These are phyloP conservation scores for Puccinia coronata DNA, from an alignment of 1,284 basidiomycete genomes.

Conservation along the genomic window DNA sequence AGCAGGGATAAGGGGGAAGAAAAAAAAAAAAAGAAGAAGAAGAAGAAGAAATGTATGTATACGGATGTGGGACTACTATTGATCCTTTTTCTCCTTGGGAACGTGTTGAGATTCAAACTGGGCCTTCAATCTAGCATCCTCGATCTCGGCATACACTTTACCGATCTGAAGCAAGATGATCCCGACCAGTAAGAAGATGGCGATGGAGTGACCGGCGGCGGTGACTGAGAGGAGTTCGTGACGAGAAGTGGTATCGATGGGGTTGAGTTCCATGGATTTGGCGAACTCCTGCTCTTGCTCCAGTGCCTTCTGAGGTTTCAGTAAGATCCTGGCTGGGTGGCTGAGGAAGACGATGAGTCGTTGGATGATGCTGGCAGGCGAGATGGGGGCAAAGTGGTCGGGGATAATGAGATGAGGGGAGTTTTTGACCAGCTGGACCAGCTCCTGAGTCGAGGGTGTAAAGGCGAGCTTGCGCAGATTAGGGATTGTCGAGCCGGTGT, in stretches of 20 bases:
- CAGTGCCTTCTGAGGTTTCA: not conserved
- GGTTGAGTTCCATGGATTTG: constrained; percentile 8
- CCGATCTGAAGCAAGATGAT: constrained; percentile 37
- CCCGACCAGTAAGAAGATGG: constrained; percentile 39
- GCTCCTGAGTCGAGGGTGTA: constrained; percentile 6
- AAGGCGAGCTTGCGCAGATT: constrained; percentile 37
- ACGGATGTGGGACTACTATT: not conserved
- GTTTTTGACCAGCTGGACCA: constrained; percentile 24
- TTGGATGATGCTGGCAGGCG: constrained; percentile 14
- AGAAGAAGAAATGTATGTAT: no score
- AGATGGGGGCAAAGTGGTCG: constrained; percentile 9
- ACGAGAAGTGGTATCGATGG: constrained; percentile 1
- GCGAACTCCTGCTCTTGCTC: constrained; percentile 10
- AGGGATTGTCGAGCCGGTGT: constrained; percentile 43
- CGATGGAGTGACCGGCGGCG: constrained; percentile 47
- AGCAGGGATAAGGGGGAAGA: no score
- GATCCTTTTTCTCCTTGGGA: not conserved
- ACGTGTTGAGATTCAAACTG: constrained; percentile 1
- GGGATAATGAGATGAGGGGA: not conserved
- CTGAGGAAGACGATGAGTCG: constrained; percentile 38
- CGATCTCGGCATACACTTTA: constrained; percentile 42
- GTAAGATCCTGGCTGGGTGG: constrained; percentile 10
- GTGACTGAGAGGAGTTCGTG: constrained; percentile 28
- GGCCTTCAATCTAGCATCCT: constrained; percentile 32
- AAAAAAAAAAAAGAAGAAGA: not conserved